These are phyloP conservation scores for Oenanthe javanica DNA, from an alignment of 140 eudicot genomes.

Conservation along the genomic window DNA sequence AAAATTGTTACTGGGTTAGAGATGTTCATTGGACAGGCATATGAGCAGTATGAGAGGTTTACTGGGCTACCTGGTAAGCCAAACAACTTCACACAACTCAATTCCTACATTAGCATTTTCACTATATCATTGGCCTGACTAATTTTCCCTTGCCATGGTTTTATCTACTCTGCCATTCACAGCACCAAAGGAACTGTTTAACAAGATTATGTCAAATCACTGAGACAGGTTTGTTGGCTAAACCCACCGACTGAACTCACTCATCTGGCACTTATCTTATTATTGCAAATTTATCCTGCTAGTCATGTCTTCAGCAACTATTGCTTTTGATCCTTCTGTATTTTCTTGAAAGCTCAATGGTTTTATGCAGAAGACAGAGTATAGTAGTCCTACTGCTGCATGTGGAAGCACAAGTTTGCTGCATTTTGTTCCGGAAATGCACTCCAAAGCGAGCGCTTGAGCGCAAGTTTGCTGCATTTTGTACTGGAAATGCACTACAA, in stretches of 20 bases:
- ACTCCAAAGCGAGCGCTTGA: background rate
- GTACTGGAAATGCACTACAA: too few species aligned
- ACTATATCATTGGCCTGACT: conserved; percentile 7
- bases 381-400: background rate
- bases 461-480: too few species aligned
- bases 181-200: conserved; percentile 88
- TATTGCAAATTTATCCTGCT: background rate
- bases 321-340: background rate
- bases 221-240: conserved; percentile 25
- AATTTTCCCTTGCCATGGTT: conserved; percentile 3
- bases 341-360: background rate
- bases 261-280: background rate
- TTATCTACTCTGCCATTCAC: conserved; percentile 24
- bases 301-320: background rate
- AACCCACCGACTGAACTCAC: background rate
- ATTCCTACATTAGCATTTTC: background rate
- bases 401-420: background rate
- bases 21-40: conserved; percentile 96
- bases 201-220: conserved; percentile 44
- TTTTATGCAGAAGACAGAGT: conserved; percentile 4
- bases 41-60: conserved; percentile 93
- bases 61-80: conserved; percentile 80
- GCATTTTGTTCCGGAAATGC: background rate
- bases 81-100: background rate
- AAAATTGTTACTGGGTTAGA: conserved; percentile 69